Evolutionary conservation across 306 rosid species (phyloP), one percentile per base, ranked within the genome.

Genomic region (Sphenostylis stenocarpa): DNA sequence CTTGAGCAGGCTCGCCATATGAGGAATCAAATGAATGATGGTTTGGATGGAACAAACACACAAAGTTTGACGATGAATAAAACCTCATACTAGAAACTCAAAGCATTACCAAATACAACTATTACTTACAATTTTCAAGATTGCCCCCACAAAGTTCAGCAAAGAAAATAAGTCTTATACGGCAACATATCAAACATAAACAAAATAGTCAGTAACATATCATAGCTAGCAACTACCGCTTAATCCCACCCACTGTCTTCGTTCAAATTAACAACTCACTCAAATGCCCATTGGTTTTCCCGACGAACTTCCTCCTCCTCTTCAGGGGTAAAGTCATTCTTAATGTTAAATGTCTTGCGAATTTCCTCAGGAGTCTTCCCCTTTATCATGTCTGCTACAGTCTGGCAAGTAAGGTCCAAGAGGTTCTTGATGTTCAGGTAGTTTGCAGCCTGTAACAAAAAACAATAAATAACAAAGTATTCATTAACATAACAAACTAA

Each of bases 271-370:
- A 13, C 0, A 0, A 16, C 24, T 71, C 24, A 71, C 21, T 71
- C 93, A 43, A 89, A 89, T 2, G 92, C 90, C 96, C 94, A 91
- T 57, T 89, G 93, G 63, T 89, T 91, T 84, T 87, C 96, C 65
- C 88, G 66, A 45, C 94, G 89, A 63, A 87, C 87, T 76, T 91
- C 90, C 62, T 89, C 91, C 78, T 89, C 94, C 71, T 91, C 97
- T 82, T 86, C 91, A 0, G 86, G 75, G 13, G 87, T 87, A 67
- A 88, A 89, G 65, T 89, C 96, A 55, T 91, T 87, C 85, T 84
- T 87, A 69, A 91, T 91, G 66, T 79, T 87, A 34, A 91, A 91
- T 7, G 86, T 89, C 86, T 79, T 86, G 29, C 92, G 81, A 38
- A 91, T 87, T 69, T 87, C 91, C 80, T 91, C 93, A 0, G 93